A percentile compares a stretch with the other conserved stretches of the same genome.
These are phyloP conservation scores for Huntiella decipiens DNA, from an alignment of 2,329 filamentous ascomycete species.

Conservation along the genomic window DNA sequence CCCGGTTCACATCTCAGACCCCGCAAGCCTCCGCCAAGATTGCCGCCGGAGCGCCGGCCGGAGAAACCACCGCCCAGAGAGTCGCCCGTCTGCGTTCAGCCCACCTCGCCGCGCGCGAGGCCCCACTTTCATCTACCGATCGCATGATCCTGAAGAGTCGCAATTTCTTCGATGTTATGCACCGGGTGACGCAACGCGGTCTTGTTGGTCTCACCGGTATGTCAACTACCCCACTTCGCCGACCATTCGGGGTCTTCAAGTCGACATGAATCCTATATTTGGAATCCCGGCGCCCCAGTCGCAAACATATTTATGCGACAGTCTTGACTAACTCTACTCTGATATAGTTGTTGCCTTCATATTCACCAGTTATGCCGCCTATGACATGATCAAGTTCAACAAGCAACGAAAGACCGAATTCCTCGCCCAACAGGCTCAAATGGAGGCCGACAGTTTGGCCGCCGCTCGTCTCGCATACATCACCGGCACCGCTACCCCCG, in stretches of 20 bases:
- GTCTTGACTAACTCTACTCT: neutral
- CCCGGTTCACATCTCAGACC: conserved; percentile 40
- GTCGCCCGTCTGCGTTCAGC: conserved; percentile 49
- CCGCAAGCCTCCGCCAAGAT: conserved; percentile 49
- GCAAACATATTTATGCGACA: too few species aligned
- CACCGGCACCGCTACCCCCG: conserved; percentile 35
- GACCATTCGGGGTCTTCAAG: too few species aligned
- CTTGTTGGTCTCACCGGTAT: conserved; percentile 39
- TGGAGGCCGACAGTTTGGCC: conserved; percentile 35
- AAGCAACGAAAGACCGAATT: conserved; percentile 40
- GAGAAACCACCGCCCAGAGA: conserved; percentile 50
- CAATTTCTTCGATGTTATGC: conserved; percentile 34
- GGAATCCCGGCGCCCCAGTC: too few species aligned
- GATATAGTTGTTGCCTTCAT: conserved; percentile 31
- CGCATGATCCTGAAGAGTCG: conserved; percentile 28
- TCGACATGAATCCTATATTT: too few species aligned
- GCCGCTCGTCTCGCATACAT: conserved; percentile 41
- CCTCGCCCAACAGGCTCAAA: conserved; percentile 32
- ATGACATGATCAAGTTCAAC: conserved; percentile 43
- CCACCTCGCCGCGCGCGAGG: conserved; percentile 45
- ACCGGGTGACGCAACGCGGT: conserved; percentile 34
- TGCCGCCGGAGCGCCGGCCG: conserved; percentile 17
- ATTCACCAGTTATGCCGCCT: conserved; percentile 38
- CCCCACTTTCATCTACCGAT: conserved; percentile 34
- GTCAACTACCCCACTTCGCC: conserved; percentile 12